These are phyloP conservation scores for Chlamydomonas sphaeroides DNA, from an alignment of 139 green algal species.

Conservation along the genomic window DNA sequence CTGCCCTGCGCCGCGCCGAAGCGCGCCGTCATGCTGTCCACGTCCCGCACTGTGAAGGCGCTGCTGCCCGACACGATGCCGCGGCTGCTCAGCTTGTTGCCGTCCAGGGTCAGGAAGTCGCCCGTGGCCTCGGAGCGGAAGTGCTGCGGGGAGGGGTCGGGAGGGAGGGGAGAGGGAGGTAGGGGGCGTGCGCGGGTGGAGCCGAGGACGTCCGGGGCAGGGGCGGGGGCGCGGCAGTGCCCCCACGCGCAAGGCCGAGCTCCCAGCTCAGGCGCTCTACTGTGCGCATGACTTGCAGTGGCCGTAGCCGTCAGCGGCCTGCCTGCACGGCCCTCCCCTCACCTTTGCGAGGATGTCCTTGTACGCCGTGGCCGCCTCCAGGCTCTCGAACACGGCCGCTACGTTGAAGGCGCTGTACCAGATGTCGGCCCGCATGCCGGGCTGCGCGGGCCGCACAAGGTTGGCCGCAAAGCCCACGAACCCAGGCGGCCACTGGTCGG, in stretches of 20 bases:
- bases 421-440: conserved; percentile 57
- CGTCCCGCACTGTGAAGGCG: conserved; percentile 52
- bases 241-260: no score
- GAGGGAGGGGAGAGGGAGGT: neutral
- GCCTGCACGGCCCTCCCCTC: neutral
- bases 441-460: conserved; percentile 65
- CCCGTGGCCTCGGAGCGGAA: conserved; percentile 17
- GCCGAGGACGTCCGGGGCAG: no score
- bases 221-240: no score
- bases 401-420: conserved; percentile 59
- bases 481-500: conserved; percentile 69
- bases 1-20: conserved; percentile 51
- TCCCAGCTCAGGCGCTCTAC: no score
- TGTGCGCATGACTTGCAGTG: neutral
- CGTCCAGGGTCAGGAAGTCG: conserved; percentile 73
- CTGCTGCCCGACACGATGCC: conserved; percentile 70
- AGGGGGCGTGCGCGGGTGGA: no score
- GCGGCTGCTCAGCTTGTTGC: conserved; percentile 57
- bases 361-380: conserved; percentile 68
- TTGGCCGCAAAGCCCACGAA: conserved; percentile 79
- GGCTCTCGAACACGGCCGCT: conserved; percentile 71
- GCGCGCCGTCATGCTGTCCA: conserved; percentile 39
- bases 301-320: neutral
- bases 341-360: conserved; percentile 58
- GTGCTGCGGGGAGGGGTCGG: no score